phyloP scores from a whole-genome alignment of 805 yeast genomes.

The Myxozyma nipponensis region DNA sequence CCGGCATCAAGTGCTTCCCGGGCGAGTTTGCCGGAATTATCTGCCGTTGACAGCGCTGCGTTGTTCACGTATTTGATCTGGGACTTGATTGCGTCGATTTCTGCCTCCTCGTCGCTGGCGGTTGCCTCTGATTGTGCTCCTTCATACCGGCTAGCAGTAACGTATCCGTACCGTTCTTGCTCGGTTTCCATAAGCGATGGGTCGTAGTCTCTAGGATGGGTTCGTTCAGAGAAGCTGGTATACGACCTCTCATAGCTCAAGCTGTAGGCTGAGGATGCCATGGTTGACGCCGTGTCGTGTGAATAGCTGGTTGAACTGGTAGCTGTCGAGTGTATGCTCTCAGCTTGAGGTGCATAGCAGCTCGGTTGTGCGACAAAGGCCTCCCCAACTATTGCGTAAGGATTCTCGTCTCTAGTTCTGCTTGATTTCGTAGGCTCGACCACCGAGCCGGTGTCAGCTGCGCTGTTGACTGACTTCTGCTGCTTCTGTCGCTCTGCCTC shows the following conservation, averaged over 20 bases:
- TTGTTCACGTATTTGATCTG: constrained; percentile 7
- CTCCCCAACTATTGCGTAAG: too few species aligned
- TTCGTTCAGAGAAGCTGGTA: background rate
- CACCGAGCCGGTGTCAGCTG: too few species aligned
- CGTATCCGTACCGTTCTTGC: constrained; percentile 8
- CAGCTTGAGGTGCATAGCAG: too few species aligned
- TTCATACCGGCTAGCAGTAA: background rate
- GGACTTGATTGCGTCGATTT: background rate
- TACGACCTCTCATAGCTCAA: background rate
- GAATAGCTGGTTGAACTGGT: too few species aligned
- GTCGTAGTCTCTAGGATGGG: constrained; percentile 8
- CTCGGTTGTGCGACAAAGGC: too few species aligned
- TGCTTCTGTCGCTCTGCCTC: too few species aligned
- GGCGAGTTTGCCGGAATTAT: background rate
- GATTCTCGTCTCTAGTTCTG: too few species aligned
- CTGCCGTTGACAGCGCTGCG: background rate
- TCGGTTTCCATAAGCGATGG: constrained; percentile 23
- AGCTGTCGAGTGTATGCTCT: too few species aligned
- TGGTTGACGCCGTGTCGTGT: too few species aligned
- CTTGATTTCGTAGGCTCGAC: too few species aligned
- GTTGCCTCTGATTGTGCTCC: background rate
- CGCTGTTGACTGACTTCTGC: too few species aligned
- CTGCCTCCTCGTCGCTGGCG: constrained; percentile 2
- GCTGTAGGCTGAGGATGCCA: background rate
- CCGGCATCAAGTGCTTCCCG: constrained; percentile 6